Percentiles rank a stretch among this genome's conserved stretches.
These are phyloP conservation scores for Bolboschoenoplectus hybrid DNA, from an alignment of 202 grass and related monocot genomes.

Conservation along the genomic window DNA sequence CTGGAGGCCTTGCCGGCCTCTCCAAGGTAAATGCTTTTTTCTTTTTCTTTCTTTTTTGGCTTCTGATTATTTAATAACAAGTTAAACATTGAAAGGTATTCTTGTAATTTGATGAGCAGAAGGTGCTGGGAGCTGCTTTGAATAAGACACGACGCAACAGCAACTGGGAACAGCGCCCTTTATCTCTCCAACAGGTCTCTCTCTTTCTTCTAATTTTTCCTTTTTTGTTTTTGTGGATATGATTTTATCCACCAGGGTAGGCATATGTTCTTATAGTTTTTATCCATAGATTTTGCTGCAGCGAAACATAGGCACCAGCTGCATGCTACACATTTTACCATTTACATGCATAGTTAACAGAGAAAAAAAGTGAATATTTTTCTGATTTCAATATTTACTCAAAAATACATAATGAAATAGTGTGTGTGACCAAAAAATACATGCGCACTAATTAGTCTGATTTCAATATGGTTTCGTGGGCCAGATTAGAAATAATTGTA, in stretches of 20 bases:
- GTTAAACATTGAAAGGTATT: not conserved
- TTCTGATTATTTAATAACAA: constrained; percentile 28
- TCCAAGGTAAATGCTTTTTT: constrained; percentile 62
- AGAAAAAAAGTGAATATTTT: not conserved
- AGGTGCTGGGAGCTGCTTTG: constrained; percentile 87
- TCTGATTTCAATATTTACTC: not conserved
- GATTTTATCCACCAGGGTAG: not conserved
- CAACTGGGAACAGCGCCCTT: constrained; percentile 88
- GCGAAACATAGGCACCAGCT: not conserved
- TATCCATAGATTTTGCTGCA: not conserved
- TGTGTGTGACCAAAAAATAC: not conserved
- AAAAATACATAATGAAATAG: not conserved
- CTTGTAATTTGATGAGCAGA: constrained; percentile 41
- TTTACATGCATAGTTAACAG: not conserved
- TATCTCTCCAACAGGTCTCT: constrained; percentile 82
- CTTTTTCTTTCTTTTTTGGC: not conserved
- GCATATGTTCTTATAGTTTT: not conserved
- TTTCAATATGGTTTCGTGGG: not conserved
- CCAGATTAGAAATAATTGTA: not conserved
- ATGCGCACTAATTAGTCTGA: not conserved
- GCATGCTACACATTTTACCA: not conserved
- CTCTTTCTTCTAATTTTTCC: not conserved
- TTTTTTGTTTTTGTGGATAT: not conserved
- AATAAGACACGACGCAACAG: constrained; percentile 84
- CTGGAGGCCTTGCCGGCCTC: constrained; percentile 80